These are phyloP conservation scores for Populus trichocarpa DNA, from an alignment of 441 rosid genomes.

Conservation along the genomic window DNA sequence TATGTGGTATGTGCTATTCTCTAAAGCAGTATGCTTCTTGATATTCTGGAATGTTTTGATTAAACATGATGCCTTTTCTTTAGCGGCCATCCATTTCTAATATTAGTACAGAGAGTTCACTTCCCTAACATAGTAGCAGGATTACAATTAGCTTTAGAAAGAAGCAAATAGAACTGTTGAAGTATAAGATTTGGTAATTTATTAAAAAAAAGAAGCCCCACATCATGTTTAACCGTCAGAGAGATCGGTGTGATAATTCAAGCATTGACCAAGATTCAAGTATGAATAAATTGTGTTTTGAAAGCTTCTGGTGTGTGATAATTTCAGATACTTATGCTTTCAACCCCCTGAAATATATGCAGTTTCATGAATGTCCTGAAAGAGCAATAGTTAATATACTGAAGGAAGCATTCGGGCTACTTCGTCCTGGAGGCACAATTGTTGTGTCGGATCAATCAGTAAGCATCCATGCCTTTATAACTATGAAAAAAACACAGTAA, in stretches of 20 bases:
- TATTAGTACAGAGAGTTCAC: no score
- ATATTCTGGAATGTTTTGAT: constrained; percentile 1
- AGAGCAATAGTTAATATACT: constrained; percentile 40
- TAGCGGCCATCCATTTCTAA: neutral
- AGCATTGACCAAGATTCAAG: neutral
- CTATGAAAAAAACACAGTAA: neutral
- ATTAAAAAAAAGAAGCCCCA: neutral
- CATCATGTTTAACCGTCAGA: neutral
- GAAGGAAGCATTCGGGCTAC: constrained; percentile 43
- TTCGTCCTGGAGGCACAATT: constrained; percentile 59
- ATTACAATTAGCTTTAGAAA: neutral
- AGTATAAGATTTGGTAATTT: neutral
- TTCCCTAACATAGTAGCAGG: neutral
- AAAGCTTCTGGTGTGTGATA: neutral
- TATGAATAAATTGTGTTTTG: neutral
- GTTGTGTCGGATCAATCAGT: constrained; percentile 54
- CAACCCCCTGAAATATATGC: neutral
- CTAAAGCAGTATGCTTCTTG: neutral
- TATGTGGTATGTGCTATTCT: constrained; percentile 36
- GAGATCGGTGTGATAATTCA: neutral
- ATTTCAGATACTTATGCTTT: neutral
- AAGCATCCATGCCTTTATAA: constrained; percentile 2
- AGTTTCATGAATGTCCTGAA: constrained; percentile 40
- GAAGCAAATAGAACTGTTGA: neutral
- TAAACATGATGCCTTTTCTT: neutral